Evolutionary conservation across 352 stramenopile genomes (phyloP), one percentile per base, ranked within the genome.

Genomic region (Ophiocytium majus): DNA sequence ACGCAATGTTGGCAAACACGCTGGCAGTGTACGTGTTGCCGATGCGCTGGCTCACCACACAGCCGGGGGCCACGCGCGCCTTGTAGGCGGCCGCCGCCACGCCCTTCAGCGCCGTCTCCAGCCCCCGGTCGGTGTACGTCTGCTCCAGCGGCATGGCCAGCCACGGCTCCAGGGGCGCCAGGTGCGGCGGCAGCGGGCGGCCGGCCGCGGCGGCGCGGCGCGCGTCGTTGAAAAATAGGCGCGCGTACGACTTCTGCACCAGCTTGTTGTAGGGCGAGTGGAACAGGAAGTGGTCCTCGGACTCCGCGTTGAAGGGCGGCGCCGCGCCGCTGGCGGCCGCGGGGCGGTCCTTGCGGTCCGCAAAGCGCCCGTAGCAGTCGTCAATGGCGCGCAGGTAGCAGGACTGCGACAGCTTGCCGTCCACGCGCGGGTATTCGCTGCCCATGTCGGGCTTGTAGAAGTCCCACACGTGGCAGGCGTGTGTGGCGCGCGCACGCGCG

Each of bases 261-360:
- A 98, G 89, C 90, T 99, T 99, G 91, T 99, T 98, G 94, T 99
- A 99, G 0, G 97, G 97, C 32, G 96, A 97, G 92, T 99, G 97
- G 91, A 99, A 99, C 23, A 98, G 92, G 36, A 94, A 94, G 89
- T 95, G 98, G 90, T 98, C 95, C 14, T 76, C 82, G 28, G 76
- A 80, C 14, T 85, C 80, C 63, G 63, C 33, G 66, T 57, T 83
- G 33, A 50, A 79, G 5, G 43, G 28, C n/a, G 32, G n/a, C n/a
- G n/a, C 36, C 76, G 50, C 34, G 82, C 63, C 31, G 78, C 31
- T 5, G 19, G 9, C 32, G 78, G 92, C 90, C 80, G 92, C 92
- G 89, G 97, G 97, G 17, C 50, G 37, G 19, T 84, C 34, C 84
- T 86, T 57, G 76, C 84, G 85, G 23, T 78, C 50, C 66, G 92